Conservation (phyloP, 2,329 filamentous ascomycete genomes). For the Penicillium capsulatum region DNA sequence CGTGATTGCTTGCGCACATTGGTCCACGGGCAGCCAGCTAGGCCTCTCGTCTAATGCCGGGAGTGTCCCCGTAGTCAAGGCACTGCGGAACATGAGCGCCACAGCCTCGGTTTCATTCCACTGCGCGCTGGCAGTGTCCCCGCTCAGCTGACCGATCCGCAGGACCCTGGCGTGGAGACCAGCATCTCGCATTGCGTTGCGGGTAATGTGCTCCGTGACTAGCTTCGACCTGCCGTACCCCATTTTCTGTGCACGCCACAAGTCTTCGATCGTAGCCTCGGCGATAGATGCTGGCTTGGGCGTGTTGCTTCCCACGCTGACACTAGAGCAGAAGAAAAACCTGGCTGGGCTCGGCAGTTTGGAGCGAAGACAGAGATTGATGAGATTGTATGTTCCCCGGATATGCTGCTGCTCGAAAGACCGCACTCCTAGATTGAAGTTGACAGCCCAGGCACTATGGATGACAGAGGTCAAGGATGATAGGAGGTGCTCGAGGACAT, state of each 20-base stretch:
- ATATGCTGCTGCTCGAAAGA: slow-evolving; percentile 57
- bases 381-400: slow-evolving; percentile 46
- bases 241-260: slow-evolving; percentile 40
- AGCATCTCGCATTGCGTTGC: slow-evolving; percentile 25
- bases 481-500: slow-evolving; percentile 42
- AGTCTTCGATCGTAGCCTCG: slow-evolving; percentile 34
- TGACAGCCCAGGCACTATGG: slow-evolving; percentile 63
- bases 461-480: slow-evolving; percentile 51
- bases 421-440: slow-evolving; percentile 56
- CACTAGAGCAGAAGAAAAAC: slow-evolving; percentile 52
- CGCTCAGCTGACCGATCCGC: slow-evolving; percentile 36
- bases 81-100: slow-evolving; percentile 50
- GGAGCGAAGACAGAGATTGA: slow-evolving; percentile 39
- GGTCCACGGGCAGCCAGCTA: slow-evolving; percentile 48
- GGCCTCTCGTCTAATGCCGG: slow-evolving; percentile 45
- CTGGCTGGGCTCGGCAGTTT: slow-evolving; percentile 29
- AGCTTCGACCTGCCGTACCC: slow-evolving; percentile 45
- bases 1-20: slow-evolving; percentile 32
- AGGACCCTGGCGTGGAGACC: slow-evolving; percentile 30
- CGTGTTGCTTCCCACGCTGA: slow-evolving; percentile 42
- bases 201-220: slow-evolving; percentile 36
- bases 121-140: slow-evolving; percentile 27
- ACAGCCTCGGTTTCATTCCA: slow-evolving; percentile 41
- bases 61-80: slow-evolving; percentile 43
- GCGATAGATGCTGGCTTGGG: slow-evolving; percentile 28